A percentile compares a stretch with the other conserved stretches of the same genome.
Evolutionary conservation across 805 yeast species (phyloP).

Genomic region (Candida qinlingensis): DNA sequence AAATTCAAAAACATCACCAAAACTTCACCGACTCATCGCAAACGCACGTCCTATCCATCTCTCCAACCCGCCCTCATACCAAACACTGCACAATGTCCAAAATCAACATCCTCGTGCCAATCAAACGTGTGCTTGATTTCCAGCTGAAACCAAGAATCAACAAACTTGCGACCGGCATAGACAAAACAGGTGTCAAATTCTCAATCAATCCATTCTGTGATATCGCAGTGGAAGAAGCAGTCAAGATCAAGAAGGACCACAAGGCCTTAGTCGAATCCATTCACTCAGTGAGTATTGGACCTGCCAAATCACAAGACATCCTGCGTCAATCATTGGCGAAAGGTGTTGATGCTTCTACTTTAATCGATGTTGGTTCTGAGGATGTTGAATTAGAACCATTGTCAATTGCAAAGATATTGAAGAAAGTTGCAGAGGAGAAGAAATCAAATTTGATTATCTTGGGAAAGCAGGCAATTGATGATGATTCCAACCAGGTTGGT

Average conservation of each 20-base stretch:
- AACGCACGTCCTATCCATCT: neutral
- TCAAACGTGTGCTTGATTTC: constrained; percentile 90
- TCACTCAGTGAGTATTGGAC: constrained; percentile 91
- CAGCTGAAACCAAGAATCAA: constrained; percentile 92
- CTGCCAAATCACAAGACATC: constrained; percentile 80
- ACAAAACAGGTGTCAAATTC: constrained; percentile 85
- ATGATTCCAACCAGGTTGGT: constrained; percentile 92
- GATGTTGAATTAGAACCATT: constrained; percentile 64
- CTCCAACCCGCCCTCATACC: neutral
- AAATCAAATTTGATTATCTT: constrained; percentile 74
- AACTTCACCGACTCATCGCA: neutral
- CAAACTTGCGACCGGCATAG: constrained; percentile 72
- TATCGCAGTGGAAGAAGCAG: constrained; percentile 94
- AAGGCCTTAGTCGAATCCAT: constrained; percentile 68
- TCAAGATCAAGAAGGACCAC: constrained; percentile 63
- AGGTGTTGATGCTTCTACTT: constrained; percentile 85
- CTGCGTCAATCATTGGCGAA: constrained; percentile 88
- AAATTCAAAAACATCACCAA: neutral
- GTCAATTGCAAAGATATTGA: constrained; percentile 79
- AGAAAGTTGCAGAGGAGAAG: constrained; percentile 64
- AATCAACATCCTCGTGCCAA: constrained; percentile 80
- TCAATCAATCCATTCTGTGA: constrained; percentile 96
- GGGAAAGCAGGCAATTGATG: constrained; percentile 97
- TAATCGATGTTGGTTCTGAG: constrained; percentile 69
- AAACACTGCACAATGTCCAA: constrained; percentile 35